Conservation (phyloP, 768 basidiomycete genomes). For the Roridomyces roridus region DNA sequence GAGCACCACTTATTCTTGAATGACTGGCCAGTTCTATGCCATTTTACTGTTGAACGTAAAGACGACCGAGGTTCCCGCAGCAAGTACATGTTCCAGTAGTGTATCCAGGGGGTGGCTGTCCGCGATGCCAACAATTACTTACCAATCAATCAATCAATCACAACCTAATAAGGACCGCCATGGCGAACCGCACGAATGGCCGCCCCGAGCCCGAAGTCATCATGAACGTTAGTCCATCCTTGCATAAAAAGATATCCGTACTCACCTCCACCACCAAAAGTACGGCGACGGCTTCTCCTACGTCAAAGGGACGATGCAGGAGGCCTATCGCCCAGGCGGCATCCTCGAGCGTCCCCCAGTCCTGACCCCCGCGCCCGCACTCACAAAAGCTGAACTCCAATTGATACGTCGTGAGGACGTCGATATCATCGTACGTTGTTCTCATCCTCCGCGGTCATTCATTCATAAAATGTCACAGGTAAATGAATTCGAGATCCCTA, state of each 20-base stretch:
- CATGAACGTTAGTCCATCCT: conserved; percentile 55
- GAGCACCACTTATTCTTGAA: too few species aligned
- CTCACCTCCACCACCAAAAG: conserved; percentile 36
- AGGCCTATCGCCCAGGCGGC: conserved; percentile 61
- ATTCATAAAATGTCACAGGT: conserved; percentile 43
- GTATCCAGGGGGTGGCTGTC: too few species aligned
- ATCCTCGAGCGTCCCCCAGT: conserved; percentile 61
- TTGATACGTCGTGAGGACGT: conserved; percentile 64
- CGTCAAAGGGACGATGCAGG: conserved; percentile 70
- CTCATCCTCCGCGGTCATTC: neutral
- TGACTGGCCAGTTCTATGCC: too few species aligned
- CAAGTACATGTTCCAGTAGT: too few species aligned
- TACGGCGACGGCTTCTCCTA: conserved; percentile 72
- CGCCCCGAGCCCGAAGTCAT: conserved; percentile 70
- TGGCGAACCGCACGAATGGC: conserved; percentile 46
- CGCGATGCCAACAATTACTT: too few species aligned
- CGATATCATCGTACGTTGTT: conserved; percentile 61
- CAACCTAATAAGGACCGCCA: neutral
- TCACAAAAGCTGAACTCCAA: conserved; percentile 51
- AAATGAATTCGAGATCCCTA: conserved; percentile 68
- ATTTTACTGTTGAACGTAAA: too few species aligned
- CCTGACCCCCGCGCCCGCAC: conserved; percentile 12
- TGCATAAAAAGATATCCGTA: neutral
- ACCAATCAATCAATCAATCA: too few species aligned
- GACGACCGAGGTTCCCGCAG: too few species aligned